Evolutionary conservation across 768 basidiomycete genomes (phyloP), one percentile per base, ranked within the genome.

Genomic region (Agaricus subrufescens): DNA sequence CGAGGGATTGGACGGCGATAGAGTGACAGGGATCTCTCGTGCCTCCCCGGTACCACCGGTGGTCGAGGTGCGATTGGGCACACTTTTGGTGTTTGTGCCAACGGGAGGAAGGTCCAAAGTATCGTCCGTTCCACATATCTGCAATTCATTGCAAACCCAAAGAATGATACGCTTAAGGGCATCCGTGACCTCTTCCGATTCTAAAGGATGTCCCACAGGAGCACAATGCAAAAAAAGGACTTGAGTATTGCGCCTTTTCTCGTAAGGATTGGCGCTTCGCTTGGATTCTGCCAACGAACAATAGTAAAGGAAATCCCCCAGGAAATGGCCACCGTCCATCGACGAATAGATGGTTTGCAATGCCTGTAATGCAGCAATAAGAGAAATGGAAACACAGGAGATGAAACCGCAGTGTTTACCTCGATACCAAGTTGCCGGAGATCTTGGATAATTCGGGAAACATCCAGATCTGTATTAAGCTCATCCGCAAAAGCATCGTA

Each of bases 221-320:
- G 86, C 84, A 62, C 85, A 87, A 64, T 90, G 88, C 62, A 89
- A 68, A 67, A 87, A 87, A 6, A 89, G 69, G 47, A 90, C 85
- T 44, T 77, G 76, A 26, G 57, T 50, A 19, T 53, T 58, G 38
- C 52, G 48, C 12, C 51, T 45, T 45, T 53, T 54, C 14, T 48
- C 59, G 26, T 47, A 52, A 12, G 56, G 56, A 45, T 49, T 50
- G 44, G 72, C 71, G 19, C 68, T 73, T 3, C 84, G 80, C 63
- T 78, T 81, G 27, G 81, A 77, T 65, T 89, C 87, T 4, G 86
- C 86, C 27, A 89, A 76, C 9, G 86, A 88, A 64, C 86, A 85
- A 63, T 87, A 91, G 66, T 86, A 88, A 57, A 85, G 79, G 67
- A 86, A 90, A 70, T 90, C 88, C 65, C 85, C 87, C 10, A 89